A percentile compares a stretch with the other conserved stretches of the same genome.
Evolutionary conservation across 2,329 filamentous ascomycete genomes (phyloP).

Genomic region (Cladosporium sp.): DNA sequence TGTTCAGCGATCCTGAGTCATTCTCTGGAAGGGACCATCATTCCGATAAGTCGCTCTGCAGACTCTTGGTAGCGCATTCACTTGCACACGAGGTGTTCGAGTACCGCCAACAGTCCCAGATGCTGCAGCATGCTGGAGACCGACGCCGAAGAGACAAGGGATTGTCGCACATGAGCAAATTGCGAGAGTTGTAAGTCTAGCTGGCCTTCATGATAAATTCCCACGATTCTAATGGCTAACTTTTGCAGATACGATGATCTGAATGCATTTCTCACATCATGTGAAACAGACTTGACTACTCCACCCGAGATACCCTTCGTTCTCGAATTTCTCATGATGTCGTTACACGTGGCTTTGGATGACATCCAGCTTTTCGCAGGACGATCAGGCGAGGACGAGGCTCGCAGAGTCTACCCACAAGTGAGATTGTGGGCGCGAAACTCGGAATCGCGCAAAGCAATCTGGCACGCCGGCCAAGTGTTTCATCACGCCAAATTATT

Average conservation of each 20-base stretch:
- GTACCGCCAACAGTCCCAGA: constrained; percentile 47
- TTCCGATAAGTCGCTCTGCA: constrained; percentile 48
- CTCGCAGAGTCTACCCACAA: constrained; percentile 51
- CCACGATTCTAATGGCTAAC: not conserved
- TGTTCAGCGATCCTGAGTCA: constrained; percentile 17
- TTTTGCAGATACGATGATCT: constrained; percentile 17
- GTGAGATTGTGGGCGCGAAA: constrained; percentile 54
- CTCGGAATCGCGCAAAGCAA: constrained; percentile 49
- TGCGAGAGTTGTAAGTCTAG: constrained; percentile 17
- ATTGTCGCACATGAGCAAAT: constrained; percentile 21
- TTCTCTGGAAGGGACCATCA: constrained; percentile 42
- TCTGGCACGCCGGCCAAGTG: constrained; percentile 64
- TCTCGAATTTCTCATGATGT: constrained; percentile 52
- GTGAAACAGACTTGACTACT: constrained; percentile 19
- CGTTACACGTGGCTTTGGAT: constrained; percentile 57
- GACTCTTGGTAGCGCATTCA: constrained; percentile 59
- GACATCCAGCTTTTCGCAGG: constrained; percentile 62
- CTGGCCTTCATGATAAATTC: not conserved
- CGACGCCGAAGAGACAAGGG: constrained; percentile 21
- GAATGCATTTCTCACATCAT: constrained; percentile 17
- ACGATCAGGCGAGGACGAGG: constrained; percentile 60
- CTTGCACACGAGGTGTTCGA: constrained; percentile 51
- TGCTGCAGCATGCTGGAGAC: constrained; percentile 24
- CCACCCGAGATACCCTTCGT: constrained; percentile 31
- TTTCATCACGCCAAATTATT: constrained; percentile 47